Evolutionary conservation across 2,329 filamentous ascomycete genomes (phyloP).

Genomic region (Cladophialophora bantiana): DNA sequence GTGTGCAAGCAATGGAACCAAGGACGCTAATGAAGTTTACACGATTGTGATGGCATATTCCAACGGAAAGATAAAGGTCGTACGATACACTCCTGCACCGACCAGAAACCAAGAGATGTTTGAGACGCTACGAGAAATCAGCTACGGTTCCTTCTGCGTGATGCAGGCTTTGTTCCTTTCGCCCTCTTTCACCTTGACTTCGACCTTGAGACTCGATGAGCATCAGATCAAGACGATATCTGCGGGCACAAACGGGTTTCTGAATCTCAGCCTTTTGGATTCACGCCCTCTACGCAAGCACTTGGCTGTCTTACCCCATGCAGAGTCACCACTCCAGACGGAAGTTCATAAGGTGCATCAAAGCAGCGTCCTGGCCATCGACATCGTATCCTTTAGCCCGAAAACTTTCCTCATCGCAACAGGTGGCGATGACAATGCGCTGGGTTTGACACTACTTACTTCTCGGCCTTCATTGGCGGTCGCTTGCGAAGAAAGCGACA

Average conservation of each 20-base stretch:
- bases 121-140: conserved; percentile 25
- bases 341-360: conserved; percentile 67
- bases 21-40: conserved; percentile 48
- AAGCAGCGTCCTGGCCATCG: conserved; percentile 73
- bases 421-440: conserved; percentile 86
- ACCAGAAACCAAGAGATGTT: conserved; percentile 24
- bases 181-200: neutral
- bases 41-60: conserved; percentile 78
- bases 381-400: conserved; percentile 43
- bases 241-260: conserved; percentile 79
- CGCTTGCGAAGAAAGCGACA: neutral
- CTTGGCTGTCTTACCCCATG: neutral
- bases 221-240: conserved; percentile 19
- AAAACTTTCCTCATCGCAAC: conserved; percentile 67
- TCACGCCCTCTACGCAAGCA: neutral
- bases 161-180: conserved; percentile 51
- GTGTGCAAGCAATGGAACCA: neutral
- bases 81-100: conserved; percentile 46
- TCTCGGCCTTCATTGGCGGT: conserved; percentile 1
- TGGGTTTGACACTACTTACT: conserved; percentile 63
- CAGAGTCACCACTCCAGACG: neutral
- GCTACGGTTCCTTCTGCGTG: conserved; percentile 35
- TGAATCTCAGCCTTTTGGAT: conserved; percentile 62
- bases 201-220: neutral
- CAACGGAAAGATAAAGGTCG: conserved; percentile 76